Evolutionary conservation across 2,329 filamentous ascomycete species (phyloP).

Genomic region (Colletotrichum neosansevieriae): DNA sequence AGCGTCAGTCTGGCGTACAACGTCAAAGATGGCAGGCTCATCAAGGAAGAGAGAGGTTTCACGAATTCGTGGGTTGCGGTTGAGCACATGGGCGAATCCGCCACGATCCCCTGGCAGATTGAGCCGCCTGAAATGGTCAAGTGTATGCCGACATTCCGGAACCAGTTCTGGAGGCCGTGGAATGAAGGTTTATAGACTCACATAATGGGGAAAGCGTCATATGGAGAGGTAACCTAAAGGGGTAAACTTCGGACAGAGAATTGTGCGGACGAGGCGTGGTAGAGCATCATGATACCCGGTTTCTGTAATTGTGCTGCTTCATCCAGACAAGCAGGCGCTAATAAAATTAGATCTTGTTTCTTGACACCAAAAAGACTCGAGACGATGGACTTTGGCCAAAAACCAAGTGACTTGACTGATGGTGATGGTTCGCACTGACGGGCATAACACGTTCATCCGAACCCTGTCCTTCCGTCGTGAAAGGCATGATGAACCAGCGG

Average conservation of each 20-base stretch:
- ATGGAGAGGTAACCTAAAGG: background rate
- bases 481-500: slow-evolving; percentile 2
- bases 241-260: background rate
- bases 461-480: background rate
- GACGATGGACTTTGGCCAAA: too few species aligned
- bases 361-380: background rate
- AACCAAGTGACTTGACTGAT: too few species aligned
- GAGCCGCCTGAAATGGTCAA: slow-evolving; percentile 60
- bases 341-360: slow-evolving; percentile 13
- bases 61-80: slow-evolving; percentile 42
- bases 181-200: slow-evolving; percentile 45
- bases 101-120: slow-evolving; percentile 56
- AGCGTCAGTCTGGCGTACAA: slow-evolving; percentile 68
- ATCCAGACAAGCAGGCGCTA: slow-evolving; percentile 22
- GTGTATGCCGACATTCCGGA: slow-evolving; percentile 58
- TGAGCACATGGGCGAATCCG: slow-evolving; percentile 43
- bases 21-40: slow-evolving; percentile 55
- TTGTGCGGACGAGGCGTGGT: background rate
- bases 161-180: slow-evolving; percentile 59
- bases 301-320: slow-evolving; percentile 15
- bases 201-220: background rate
- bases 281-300: slow-evolving; percentile 29
- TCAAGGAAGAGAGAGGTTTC: slow-evolving; percentile 65
- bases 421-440: background rate
- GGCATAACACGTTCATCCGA: slow-evolving; percentile 14